Base-by-base conservation (phyloP, 2,329 filamentous ascomycete genomes). In the Spiromastix sp. region DNA sequence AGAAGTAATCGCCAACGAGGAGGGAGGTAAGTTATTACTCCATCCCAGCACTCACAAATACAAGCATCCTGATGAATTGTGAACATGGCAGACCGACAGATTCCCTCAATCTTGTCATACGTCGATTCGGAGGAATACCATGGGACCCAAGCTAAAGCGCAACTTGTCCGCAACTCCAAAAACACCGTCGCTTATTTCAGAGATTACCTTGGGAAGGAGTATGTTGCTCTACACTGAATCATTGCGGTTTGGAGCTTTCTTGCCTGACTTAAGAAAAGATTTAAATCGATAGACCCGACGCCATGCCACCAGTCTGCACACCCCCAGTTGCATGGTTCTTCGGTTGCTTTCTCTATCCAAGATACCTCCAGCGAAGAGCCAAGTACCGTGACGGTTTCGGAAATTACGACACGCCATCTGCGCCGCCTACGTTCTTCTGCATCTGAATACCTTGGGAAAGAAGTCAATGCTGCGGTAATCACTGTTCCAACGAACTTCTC, bases 1-100 rank as follows among this genome's bases (percentile, higher is more conserved):
- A 46, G 85, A 95, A 61, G 89, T 98, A 45, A 96, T 98, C 66
- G 91, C 91, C 56, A 96, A 98, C 67, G 91, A 96, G 69, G 91
- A 96, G 57, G 91, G 91, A 71, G 85, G 85, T 86, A 60, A 55
- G 77, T 64, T 18, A 22, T 22, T 11, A 24, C 13, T 11, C 16
- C 9, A 12, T n/a, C n/a, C n/a, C n/a, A n/a, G 5, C 12, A 13
- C 10, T 16, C 28, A 5, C 28, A 32, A 5, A 9, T 6, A 19
- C 24, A 26, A 2, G 15, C 9, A 11, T 33, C 21, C 21, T 24
- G 21, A 7, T 24, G 21, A 7, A 24, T 24, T n/a, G n/a, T n/a
- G n/a, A n/a, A n/a, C n/a, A n/a, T n/a, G n/a, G n/a, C 25, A 89
- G 91, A 98, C 66, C 87, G 91, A 61, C 89, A 96, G 63, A 98